phyloP scores from a whole-genome alignment of 768 basidiomycete genomes.

The Cytidiella melzeri region DNA sequence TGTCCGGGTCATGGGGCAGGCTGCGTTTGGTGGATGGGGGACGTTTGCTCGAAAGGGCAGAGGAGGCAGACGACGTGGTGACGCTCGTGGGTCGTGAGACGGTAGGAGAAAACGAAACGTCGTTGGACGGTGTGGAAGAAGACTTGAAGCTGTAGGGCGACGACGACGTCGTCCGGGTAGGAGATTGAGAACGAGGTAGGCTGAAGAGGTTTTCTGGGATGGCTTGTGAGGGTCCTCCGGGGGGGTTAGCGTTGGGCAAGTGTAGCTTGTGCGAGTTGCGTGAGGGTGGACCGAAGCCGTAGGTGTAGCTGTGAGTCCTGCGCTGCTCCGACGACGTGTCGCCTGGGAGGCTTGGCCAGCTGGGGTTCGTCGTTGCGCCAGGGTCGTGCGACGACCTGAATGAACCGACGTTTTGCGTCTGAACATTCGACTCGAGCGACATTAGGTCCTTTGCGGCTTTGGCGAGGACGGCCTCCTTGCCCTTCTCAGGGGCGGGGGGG shows the following conservation, averaged over 20 bases:
- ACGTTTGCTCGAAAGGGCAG: not conserved
- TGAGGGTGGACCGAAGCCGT: slow-evolving; percentile 6
- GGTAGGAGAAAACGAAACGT: not conserved
- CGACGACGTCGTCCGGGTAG: not conserved
- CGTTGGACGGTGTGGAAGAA: not conserved
- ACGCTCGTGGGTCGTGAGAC: not conserved
- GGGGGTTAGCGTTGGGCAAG: not conserved
- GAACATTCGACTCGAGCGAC: slow-evolving; percentile 44
- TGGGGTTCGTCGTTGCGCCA: not conserved
- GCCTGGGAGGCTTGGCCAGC: slow-evolving; percentile 10
- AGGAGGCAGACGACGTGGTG: slow-evolving; percentile 4
- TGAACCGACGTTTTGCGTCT: slow-evolving; percentile 1
- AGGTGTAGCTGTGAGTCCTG: slow-evolving; percentile 7
- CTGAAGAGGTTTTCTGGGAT: slow-evolving; percentile 1
- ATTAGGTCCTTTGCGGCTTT: slow-evolving; percentile 84
- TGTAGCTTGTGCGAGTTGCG: slow-evolving; percentile 4
- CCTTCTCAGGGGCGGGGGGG: slow-evolving; percentile 36
- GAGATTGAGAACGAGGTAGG: not conserved
- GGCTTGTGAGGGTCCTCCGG: not conserved
- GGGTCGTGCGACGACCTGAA: not conserved
- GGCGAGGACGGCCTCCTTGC: slow-evolving; percentile 53
- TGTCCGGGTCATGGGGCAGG: slow-evolving; percentile 9
- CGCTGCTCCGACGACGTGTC: slow-evolving; percentile 1
- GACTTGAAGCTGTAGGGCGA: not conserved
- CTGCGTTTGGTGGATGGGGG: slow-evolving; percentile 7